Evolutionary conservation across 2,329 filamentous ascomycete genomes (phyloP), one percentile per base, ranked within the genome.

Genomic region (Torrubiella hemipterigena): DNA sequence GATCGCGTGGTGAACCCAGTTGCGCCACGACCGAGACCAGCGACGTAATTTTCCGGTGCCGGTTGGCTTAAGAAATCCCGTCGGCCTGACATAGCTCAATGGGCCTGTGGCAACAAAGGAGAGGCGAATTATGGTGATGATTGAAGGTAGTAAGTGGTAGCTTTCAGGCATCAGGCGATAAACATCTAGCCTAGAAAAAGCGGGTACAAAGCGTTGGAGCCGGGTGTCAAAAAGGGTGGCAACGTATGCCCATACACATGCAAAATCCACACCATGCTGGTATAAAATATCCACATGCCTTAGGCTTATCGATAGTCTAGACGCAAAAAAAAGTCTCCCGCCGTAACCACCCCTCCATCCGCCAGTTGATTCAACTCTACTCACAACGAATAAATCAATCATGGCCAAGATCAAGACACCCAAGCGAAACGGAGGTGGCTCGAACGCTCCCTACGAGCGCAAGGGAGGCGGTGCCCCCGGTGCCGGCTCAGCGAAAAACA

Each of bases 1-100:
- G 89, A 96, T 48, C 93, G 77, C 24, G 91, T 98, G 12, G 91
- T 96, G 63, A 98, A 98, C 38, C 93, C 91, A 7, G 91, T 98
- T 15, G 93, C 93, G 61, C 91, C 91, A 69, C 93, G 82, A 59
- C 91, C 91, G 40, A 98, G 77, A 72, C 91, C 91, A 41, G 91
- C 91, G 41, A 98, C 89, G 50, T 89, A 89, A 56, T 87, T 89
- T 47, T 86, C 81, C 10, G 81, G 81, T 33, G 81, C 81, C 39
- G 81, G 78, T 57, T 93, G 86, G 58, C 72, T 87, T 38, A 96
- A 60, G 50, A 96, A 96, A 58, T 95, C 86, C 50, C 73, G 70
- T 63, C 85, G 80, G 47, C 56, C 60, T 30, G 68, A 58, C 68
- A 72, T 73, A n/a, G 40, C 58, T 38, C 41, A 31, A 29, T 7